Base-by-base conservation (phyloP, 2,329 filamentous ascomycete genomes). In the Dichotomopilus funicola region DNA sequence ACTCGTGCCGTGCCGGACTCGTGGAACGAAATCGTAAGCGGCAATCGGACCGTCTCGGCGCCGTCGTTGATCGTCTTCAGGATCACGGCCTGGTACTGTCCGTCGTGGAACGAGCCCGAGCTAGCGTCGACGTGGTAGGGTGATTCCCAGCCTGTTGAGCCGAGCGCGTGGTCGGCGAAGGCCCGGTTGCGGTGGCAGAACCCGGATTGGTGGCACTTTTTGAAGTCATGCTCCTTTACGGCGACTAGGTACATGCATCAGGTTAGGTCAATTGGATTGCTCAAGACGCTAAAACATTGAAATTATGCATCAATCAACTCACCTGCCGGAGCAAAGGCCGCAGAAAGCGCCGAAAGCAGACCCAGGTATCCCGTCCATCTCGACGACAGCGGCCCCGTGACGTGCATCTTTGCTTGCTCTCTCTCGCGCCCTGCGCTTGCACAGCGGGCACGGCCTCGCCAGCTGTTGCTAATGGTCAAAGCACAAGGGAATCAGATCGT, bases 191-290 rank as follows among this genome's bases (percentile, higher is more conserved):
- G 88, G 70, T 91, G 94, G 75, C 94, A 99, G 77, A 99, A 99
- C 66, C 94, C 94, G 4, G 92, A 94, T 70, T 99, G 92, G 63
- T 88, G 77, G 75, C 94, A 99, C 65, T 88, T 96, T 70, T 97
- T 99, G 80, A 97, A 99, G 71, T 95, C 91, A 66, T 96, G 85
- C 69, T 96, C 88, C 75, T 99, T 99, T 51, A 99, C 94, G 65
- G 82, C 79, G 62, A 82, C 91, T 95, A n/a, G n/a, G n/a, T n/a
- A n/a, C n/a, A n/a, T n/a, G n/a, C n/a, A n/a, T n/a, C n/a, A n/a
- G n/a, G n/a, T n/a, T n/a, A n/a, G 35, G 35, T 51, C 54, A 57
- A 54, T 34, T 45, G 8, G 11, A 31, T 51, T 38, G 19, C 41
- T 40, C 12, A 6, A 41, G 8, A 8, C 8, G n/a, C 13, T 1